Conservation (phyloP, 2,329 filamentous ascomycete species). For the Thielaviopsis ethacetica region DNA sequence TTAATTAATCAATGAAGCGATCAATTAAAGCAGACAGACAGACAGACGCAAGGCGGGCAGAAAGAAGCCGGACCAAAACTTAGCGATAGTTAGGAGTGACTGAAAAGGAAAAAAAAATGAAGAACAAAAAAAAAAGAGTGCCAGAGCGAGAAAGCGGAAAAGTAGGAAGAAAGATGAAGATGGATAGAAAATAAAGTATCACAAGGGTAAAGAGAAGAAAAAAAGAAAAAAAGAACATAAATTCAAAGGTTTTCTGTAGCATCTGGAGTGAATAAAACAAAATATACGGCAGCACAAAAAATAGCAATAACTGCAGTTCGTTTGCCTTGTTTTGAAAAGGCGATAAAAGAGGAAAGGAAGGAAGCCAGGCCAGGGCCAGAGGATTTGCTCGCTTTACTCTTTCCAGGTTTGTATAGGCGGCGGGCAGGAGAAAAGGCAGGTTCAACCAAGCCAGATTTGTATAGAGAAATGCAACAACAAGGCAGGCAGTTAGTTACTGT, state of each 20-base stretch:
- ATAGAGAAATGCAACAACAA: neutral
- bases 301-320: neutral
- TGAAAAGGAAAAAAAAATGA: neutral
- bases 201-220: neutral
- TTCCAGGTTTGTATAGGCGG: neutral
- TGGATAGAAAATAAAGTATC: neutral
- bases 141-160: neutral
- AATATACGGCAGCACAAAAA: too few species aligned
- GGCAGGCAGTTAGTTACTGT: too few species aligned
- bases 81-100: neutral
- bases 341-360: neutral
- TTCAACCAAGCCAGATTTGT: too few species aligned
- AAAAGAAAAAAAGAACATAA: neutral
- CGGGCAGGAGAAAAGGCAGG: neutral
- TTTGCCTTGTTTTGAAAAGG: neutral
- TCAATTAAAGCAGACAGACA: neutral
- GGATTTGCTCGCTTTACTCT: neutral
- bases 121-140: neutral
- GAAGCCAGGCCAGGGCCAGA: neutral
- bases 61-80: neutral
- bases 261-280: neutral
- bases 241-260: neutral
- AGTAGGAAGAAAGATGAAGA: neutral
- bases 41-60: neutral
- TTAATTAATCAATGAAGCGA: neutral